Evolutionary conservation across 2,329 filamentous ascomycete species (phyloP), one percentile per base, ranked within the genome.

Genomic region (Trichoderma gracile): DNA sequence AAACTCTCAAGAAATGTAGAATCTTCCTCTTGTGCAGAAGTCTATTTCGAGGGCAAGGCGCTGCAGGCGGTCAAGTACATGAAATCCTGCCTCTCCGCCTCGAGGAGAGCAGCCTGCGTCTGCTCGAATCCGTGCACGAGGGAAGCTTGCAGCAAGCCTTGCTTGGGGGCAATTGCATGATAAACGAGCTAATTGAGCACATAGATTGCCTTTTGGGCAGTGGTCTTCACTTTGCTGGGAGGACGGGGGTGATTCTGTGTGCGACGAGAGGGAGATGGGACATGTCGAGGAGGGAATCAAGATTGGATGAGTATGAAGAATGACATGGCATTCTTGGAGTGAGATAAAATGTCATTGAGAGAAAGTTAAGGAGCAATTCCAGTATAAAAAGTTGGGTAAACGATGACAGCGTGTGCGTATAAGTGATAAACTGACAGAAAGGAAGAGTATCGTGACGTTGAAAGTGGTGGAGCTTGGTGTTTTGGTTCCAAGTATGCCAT

Each of bases 31-130:
- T 2, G 12, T 25, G 42, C 19, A 33, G 17, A 19, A 14, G n/a
- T 33, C 38, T 19, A 25, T 14, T 33, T 38, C 19, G 15, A 25
- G 17, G 15, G 49, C 5, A 7, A 15, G 8, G n/a, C 23, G 19
- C 21, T 43, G 40, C 38, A 46, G 27, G 59, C 59, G 59, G 59
- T 54, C 49, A 62, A 50, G 14, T 25, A 15, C 19, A 53, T 54
- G 33, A 14, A 38, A 45, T 54, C 14, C 40, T 38, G 25, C 25
- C 49, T 61, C 25, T 61, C 23, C 14, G 5, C 47, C 23, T 19
- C 33, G 12, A 12, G 38, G 19, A 53, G 23, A 53, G 23, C 38
- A 52, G 47, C n/a, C 10, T 17, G n/a, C 17, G 47, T 1, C 42
- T 19, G 19, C 33, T 38, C 33, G 27, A 52, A 43, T 50, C 17